These are phyloP conservation scores for Cenchrus purpureus DNA, from an alignment of 176 grass and related monocot genomes.

Conservation along the genomic window DNA sequence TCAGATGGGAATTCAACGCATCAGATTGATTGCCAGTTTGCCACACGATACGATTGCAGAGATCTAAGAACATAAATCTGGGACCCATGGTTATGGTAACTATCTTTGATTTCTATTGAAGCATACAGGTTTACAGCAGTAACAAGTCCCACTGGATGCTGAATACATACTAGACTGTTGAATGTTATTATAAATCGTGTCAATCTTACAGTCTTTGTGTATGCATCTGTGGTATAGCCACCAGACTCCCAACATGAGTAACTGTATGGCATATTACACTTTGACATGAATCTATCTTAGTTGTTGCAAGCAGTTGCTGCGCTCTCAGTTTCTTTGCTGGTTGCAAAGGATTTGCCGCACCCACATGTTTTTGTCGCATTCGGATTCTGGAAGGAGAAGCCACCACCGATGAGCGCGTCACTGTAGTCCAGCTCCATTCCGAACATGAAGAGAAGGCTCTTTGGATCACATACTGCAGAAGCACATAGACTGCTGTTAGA, in stretches of 20 bases:
- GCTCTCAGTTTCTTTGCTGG: constrained; percentile 58
- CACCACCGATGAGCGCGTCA: constrained; percentile 79
- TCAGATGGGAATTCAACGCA: constrained; percentile 21
- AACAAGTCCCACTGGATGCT: constrained; percentile 5
- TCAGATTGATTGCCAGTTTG: not conserved
- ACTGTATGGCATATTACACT: constrained; percentile 17
- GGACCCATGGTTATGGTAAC: not conserved
- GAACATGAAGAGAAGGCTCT: constrained; percentile 95
- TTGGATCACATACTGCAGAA: constrained; percentile 85
- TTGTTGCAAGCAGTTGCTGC: constrained; percentile 71
- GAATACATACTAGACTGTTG: constrained; percentile 16
- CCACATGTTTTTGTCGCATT: constrained; percentile 95
- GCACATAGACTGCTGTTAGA: not conserved
- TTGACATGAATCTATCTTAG: constrained; percentile 23
- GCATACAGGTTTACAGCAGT: constrained; percentile 8
- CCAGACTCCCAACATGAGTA: not conserved
- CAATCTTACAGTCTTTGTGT: not conserved
- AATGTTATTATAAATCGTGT: constrained; percentile 15
- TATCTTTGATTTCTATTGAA: constrained; percentile 37
- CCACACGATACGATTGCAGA: not conserved
- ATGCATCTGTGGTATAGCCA: constrained; percentile 35
- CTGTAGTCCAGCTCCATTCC: constrained; percentile 99
- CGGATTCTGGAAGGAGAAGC: constrained; percentile 90
- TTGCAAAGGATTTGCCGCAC: constrained; percentile 91
- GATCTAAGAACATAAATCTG: not conserved